Conservation (phyloP, 2,329 filamentous ascomycete species). For the Talaromyces sp. region DNA sequence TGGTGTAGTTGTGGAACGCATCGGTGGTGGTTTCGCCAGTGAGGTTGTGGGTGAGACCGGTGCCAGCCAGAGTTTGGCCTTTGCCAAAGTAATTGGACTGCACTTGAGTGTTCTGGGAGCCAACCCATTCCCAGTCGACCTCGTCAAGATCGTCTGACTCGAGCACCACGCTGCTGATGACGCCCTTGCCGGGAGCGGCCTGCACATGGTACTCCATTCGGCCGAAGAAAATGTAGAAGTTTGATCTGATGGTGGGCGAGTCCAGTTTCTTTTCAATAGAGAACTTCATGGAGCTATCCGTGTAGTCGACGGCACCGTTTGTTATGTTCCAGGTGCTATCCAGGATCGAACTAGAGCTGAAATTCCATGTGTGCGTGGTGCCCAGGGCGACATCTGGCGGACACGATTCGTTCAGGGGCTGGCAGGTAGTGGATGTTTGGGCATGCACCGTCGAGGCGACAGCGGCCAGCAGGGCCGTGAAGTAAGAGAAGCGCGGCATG, state of each 20-base stretch:
- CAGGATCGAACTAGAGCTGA: constrained; percentile 52
- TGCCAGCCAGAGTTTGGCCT: constrained; percentile 74
- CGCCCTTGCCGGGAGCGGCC: constrained; percentile 66
- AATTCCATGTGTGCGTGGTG: constrained; percentile 53
- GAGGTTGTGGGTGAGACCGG: constrained; percentile 69
- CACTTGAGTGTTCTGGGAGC: constrained; percentile 32
- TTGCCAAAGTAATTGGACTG: constrained; percentile 98
- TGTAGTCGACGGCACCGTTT: constrained; percentile 59
- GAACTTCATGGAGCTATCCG: constrained; percentile 61
- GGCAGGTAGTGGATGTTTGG: constrained; percentile 72
- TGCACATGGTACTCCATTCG: constrained; percentile 72
- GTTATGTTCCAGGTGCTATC: constrained; percentile 61
- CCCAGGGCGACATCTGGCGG: constrained; percentile 66
- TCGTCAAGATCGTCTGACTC: constrained; percentile 81
- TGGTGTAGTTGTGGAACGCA: constrained; percentile 42
- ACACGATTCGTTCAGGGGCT: constrained; percentile 67
- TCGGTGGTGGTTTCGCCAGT: constrained; percentile 47
- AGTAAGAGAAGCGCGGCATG: constrained; percentile 4
- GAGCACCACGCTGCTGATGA: constrained; percentile 77
- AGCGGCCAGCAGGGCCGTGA: constrained; percentile 11
- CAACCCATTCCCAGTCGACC: constrained; percentile 62
- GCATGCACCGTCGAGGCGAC: constrained; percentile 39
- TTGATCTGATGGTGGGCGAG: constrained; percentile 70
- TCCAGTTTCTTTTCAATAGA: constrained; percentile 64
- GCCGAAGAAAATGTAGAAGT: constrained; percentile 83